Conservation (phyloP, 1,139 yeast species). For the Arxiozyma heterogenica region DNA sequence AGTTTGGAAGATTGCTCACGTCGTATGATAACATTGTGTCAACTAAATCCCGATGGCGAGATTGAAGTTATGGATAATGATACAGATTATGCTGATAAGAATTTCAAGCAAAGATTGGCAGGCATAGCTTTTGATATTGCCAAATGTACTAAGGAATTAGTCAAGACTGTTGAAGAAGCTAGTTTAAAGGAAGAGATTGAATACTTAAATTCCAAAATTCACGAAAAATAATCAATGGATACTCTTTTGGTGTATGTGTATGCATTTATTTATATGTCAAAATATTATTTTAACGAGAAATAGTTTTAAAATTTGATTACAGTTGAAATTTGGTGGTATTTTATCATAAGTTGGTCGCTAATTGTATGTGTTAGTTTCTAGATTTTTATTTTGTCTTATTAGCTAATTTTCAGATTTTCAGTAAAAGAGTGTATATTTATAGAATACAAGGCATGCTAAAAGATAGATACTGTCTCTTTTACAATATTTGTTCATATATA, state of each 20-base stretch:
- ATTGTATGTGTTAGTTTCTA: neutral
- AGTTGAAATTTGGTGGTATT: too few relatives aligned
- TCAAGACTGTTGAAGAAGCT: slow-evolving; percentile 91
- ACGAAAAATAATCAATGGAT: slow-evolving; percentile 3
- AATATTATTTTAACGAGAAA: too few relatives aligned
- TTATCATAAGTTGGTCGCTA: neutral
- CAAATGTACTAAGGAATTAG: slow-evolving; percentile 89
- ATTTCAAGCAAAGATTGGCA: slow-evolving; percentile 78
- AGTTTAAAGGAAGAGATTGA: slow-evolving; percentile 71
- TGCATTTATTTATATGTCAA: too few relatives aligned
- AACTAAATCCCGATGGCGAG: slow-evolving; percentile 34
- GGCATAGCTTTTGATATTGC: slow-evolving; percentile 96
- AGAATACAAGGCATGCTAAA: too few relatives aligned
- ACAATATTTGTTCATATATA: too few relatives aligned
- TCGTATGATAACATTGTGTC: slow-evolving; percentile 62
- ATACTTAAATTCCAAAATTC: slow-evolving; percentile 32
- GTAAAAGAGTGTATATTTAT: neutral
- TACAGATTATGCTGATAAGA: slow-evolving; percentile 71
- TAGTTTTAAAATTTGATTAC: too few relatives aligned
- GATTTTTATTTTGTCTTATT: too few relatives aligned
- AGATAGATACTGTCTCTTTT: too few relatives aligned
- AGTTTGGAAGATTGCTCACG: slow-evolving; percentile 77
- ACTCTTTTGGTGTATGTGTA: neutral
- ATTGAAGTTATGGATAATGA: slow-evolving; percentile 39
- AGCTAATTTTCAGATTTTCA: neutral